These are phyloP conservation scores for Leccinum uliginosum DNA, from an alignment of 768 basidiomycete species.

Conservation along the genomic window DNA sequence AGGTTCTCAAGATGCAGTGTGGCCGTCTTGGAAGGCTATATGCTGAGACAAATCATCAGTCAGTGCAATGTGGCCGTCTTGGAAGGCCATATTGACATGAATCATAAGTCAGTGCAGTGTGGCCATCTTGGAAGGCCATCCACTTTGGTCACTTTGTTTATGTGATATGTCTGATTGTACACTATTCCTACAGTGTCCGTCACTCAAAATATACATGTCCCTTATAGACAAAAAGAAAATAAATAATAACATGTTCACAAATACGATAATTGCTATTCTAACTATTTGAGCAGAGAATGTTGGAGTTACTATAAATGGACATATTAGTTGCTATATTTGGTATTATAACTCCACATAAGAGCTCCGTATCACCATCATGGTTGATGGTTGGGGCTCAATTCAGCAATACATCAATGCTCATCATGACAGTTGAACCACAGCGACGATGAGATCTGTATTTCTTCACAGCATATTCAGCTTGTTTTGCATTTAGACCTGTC, in stretches of 20 bases:
- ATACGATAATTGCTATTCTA: background rate
- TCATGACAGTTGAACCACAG: background rate
- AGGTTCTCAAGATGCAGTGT: too few species aligned
- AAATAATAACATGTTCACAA: background rate
- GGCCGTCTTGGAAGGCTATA: too few species aligned
- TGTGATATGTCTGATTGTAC: too few species aligned
- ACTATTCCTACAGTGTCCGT: too few species aligned
- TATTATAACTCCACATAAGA: background rate
- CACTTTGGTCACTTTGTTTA: too few species aligned
- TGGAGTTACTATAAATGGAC: background rate
- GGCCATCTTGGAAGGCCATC: too few species aligned
- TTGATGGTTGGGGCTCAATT: background rate
- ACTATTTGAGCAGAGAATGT: background rate
- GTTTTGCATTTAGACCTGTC: background rate
- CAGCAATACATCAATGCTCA: background rate
- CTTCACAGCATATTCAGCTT: background rate
- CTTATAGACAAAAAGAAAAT: background rate
- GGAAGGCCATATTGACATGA: too few species aligned
- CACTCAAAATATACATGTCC: constrained; percentile 4
- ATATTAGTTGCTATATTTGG: background rate
- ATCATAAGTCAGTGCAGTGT: too few species aligned
- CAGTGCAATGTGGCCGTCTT: too few species aligned
- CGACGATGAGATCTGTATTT: background rate
- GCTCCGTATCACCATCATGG: background rate
- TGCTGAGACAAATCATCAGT: too few species aligned